Conservation (phyloP, 2,329 filamentous ascomycete genomes). For the Pyricularia pennisetigena region DNA sequence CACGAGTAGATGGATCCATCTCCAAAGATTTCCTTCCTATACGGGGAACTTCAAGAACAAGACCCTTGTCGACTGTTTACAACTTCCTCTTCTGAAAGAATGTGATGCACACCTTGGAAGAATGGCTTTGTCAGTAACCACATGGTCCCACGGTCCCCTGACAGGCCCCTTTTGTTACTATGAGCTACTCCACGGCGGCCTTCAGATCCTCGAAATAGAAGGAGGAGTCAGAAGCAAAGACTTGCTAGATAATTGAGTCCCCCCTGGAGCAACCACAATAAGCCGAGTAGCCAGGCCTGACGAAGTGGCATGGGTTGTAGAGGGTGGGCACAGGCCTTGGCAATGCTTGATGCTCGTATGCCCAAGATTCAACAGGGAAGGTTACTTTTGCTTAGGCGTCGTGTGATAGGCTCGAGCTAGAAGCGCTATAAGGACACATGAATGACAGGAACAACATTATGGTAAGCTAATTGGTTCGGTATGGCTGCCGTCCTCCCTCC, state of each 20-base stretch:
- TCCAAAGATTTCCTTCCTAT: neutral
- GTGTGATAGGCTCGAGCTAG: neutral
- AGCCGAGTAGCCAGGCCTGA: neutral
- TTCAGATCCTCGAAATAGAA: neutral
- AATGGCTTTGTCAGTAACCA: neutral
- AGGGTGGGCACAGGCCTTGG: neutral
- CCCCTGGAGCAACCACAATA: neutral
- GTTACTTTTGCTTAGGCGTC: neutral
- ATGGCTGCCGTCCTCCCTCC: neutral
- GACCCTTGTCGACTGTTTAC: neutral
- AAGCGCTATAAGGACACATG: neutral
- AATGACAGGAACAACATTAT: neutral
- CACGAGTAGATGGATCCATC: neutral
- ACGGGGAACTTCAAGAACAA: neutral
- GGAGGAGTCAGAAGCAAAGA: neutral
- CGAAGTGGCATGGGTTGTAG: neutral
- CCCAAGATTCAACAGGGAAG: neutral
- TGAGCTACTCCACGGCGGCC: neutral
- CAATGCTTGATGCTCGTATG: neutral
- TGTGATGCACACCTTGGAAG: neutral
- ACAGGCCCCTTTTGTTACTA: neutral
- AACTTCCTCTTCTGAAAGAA: neutral
- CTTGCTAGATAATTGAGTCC: neutral
- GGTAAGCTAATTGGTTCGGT: neutral
- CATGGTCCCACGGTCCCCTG: neutral